Conservation (phyloP, 2,329 filamentous ascomycete species). For the Berkeleyomyces basicola region DNA sequence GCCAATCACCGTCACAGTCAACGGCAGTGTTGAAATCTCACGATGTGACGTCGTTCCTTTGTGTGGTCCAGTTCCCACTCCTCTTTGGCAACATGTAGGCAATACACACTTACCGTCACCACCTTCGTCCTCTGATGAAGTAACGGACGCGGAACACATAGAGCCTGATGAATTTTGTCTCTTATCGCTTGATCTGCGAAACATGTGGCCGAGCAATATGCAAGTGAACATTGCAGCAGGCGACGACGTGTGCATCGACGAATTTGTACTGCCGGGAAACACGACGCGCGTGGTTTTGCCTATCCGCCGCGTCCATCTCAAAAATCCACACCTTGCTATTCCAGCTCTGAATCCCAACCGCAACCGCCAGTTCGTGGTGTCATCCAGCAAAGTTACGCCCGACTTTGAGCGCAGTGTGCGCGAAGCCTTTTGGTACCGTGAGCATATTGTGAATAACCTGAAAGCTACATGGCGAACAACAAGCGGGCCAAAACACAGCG, state of each 20-base stretch:
- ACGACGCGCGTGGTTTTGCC: slow-evolving; percentile 62
- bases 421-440: slow-evolving; percentile 84
- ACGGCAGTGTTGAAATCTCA: slow-evolving; percentile 70
- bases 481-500: slow-evolving; percentile 35
- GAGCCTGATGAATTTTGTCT: slow-evolving; percentile 42
- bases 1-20: slow-evolving; percentile 75
- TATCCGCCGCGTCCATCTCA: slow-evolving; percentile 56
- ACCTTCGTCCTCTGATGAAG: not conserved
- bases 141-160: not conserved
- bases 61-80: slow-evolving; percentile 44
- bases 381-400: slow-evolving; percentile 58
- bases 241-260: slow-evolving; percentile 32
- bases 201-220: slow-evolving; percentile 75
- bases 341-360: slow-evolving; percentile 64
- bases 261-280: slow-evolving; percentile 47
- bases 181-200: slow-evolving; percentile 67
- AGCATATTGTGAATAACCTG: slow-evolving; percentile 57
- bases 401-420: slow-evolving; percentile 62
- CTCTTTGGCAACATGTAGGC: slow-evolving; percentile 36
- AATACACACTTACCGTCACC: not conserved
- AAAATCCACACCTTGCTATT: slow-evolving; percentile 61
- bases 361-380: slow-evolving; percentile 88
- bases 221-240: slow-evolving; percentile 43
- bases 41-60: slow-evolving; percentile 67
- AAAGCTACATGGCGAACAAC: slow-evolving; percentile 53